Evolutionary conservation across 1,284 basidiomycete species (phyloP).

Genomic region (Psilocybe mexicana): DNA sequence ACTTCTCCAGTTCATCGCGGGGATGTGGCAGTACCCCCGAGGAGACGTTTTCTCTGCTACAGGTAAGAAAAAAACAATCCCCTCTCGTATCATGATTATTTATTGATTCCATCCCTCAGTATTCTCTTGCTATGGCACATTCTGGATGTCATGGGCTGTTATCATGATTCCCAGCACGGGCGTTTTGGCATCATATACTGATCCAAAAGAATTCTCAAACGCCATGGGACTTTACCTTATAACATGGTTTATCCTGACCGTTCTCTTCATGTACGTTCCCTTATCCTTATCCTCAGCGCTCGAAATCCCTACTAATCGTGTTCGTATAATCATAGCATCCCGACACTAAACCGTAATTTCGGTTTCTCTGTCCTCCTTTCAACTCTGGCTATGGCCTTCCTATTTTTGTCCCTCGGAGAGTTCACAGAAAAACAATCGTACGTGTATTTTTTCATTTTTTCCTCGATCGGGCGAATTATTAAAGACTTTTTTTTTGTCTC

Average conservation of each 20-base stretch:
- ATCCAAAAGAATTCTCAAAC: constrained; percentile 44
- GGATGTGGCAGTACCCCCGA: constrained; percentile 81
- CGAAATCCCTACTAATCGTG: background rate
- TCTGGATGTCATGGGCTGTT: constrained; percentile 79
- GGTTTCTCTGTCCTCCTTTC: constrained; percentile 72
- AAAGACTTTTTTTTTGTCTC: background rate
- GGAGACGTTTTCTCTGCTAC: constrained; percentile 73
- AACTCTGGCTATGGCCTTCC: constrained; percentile 68
- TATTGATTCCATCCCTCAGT: constrained; percentile 39
- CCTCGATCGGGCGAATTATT: background rate
- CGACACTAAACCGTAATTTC: constrained; percentile 63
- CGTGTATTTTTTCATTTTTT: constrained; percentile 7
- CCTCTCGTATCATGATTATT: background rate
- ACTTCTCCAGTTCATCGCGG: constrained; percentile 72
- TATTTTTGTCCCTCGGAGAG: constrained; percentile 50
- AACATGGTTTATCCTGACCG: constrained; percentile 72
- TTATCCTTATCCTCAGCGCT: background rate
- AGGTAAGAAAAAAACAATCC: constrained; percentile 38
- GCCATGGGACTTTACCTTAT: constrained; percentile 70
- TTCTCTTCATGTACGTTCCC: constrained; percentile 56
- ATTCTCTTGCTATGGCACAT: constrained; percentile 80
- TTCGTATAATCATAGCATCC: constrained; percentile 43
- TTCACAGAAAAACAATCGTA: constrained; percentile 35
- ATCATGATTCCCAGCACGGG: constrained; percentile 66
- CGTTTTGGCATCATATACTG: constrained; percentile 51